These are phyloP conservation scores for Termitomyces sp. DNA, from an alignment of 768 basidiomycete species.

Conservation along the genomic window DNA sequence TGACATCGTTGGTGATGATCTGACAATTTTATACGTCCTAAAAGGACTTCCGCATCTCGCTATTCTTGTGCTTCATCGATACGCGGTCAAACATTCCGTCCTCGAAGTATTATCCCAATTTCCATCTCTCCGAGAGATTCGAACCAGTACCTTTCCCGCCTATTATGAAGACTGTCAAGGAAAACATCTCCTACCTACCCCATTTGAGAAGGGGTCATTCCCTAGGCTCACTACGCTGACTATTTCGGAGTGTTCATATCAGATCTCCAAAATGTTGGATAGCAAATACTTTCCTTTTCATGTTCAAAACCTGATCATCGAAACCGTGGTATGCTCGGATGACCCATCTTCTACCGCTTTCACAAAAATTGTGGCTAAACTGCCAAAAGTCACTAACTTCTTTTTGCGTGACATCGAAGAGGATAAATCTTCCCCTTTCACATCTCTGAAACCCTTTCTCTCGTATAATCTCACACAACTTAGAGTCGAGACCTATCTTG, in stretches of 20 bases:
- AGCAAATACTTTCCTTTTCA: neutral
- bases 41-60: neutral
- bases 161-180: neutral
- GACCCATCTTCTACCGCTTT: neutral
- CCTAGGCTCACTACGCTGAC: neutral
- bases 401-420: neutral
- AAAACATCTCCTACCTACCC: neutral
- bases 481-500: neutral
- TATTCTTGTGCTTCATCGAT: neutral
- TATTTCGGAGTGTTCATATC: neutral
- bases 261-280: neutral
- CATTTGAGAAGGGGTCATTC: neutral
- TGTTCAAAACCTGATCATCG: neutral
- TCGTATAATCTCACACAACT: neutral
- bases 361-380: neutral
- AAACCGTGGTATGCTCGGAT: neutral
- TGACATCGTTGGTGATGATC: neutral
- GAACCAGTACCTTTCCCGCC: neutral
- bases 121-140: neutral
- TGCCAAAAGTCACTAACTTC: neutral
- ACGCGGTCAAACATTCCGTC: neutral
- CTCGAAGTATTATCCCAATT: neutral
- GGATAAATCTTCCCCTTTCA: neutral
- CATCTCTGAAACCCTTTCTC: neutral
- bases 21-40: neutral